Evolutionary conservation across 805 yeast genomes (phyloP), one percentile per base, ranked within the genome.

Genomic region (Phaffomyces opuntiae): DNA sequence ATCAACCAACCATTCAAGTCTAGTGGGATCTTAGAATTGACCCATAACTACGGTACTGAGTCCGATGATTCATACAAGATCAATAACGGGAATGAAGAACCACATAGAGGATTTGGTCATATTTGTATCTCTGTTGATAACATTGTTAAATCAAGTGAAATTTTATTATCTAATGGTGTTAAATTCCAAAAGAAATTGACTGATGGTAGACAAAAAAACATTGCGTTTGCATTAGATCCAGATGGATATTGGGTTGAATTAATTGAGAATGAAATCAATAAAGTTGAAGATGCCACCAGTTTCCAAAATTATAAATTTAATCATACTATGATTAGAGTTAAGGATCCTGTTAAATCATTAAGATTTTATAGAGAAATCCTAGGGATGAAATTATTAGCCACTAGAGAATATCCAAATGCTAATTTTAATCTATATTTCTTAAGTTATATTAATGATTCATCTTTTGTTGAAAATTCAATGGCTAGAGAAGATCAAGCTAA

Each of bases 191-290:
- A 91, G 73, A 86, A 73, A 60, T 70, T 90, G 53, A 65, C 78
- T 35, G 98, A 91, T 61, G 99, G 99, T 34, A 81, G 96, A 66
- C 96, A 87, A 68, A 82, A 81, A 65, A 75, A 88, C 64, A 90
- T 93, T 69, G 98, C 98, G 0, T 93, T 91, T 66, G 95, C 83
- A 7, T 75, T 90, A 55, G 99, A 93, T 60, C 97, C 98, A 7
- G 91, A 91, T 66, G 93, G 93, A 56, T 93, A 93, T 69, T 91
- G 99, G 99, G 77, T 91, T 57, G 99, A 91, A 72, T 68, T 91
- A 59, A 77, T 91, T 54, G 80, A 80, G 58, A 81, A 78, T 55
- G 72, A 67, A 17, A 53, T 69, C 35, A 62, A 65, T 49, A 73
- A 75, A 56, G 50, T 53, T 12, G 75, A 69, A 24, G 69, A 57